A percentile compares a stretch with the other conserved stretches of the same genome.
Conservation (phyloP, 2,329 filamentous ascomycete genomes). For the Ophiocordyceps sinensis region DNA sequence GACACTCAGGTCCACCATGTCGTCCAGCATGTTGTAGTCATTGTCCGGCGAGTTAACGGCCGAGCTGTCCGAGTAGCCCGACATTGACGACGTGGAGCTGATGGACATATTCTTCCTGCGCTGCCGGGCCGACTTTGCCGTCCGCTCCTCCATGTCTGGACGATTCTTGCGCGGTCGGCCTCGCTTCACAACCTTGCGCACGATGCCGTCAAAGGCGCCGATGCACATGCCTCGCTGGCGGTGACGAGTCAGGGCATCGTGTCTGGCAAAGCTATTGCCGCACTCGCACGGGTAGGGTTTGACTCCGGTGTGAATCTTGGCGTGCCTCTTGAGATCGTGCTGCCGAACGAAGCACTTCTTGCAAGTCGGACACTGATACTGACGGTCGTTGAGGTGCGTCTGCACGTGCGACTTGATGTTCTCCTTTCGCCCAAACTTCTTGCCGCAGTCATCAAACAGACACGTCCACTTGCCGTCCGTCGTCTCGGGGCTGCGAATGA, state of each 20-base stretch:
- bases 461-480: slow-evolving; percentile 69
- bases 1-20: slow-evolving; percentile 30
- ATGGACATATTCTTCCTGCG: slow-evolving; percentile 39
- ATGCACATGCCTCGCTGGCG: slow-evolving; percentile 94
- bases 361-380: slow-evolving; percentile 88
- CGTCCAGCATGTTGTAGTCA: slow-evolving; percentile 27
- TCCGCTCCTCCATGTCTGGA: slow-evolving; percentile 39
- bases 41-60: slow-evolving; percentile 36
- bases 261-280: slow-evolving; percentile 85
- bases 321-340: slow-evolving; percentile 92
- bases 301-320: slow-evolving; percentile 92
- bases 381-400: slow-evolving; percentile 90
- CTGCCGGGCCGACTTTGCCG: slow-evolving; percentile 40
- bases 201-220: slow-evolving; percentile 74
- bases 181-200: slow-evolving; percentile 45
- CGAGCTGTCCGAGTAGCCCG: slow-evolving; percentile 42
- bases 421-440: slow-evolving; percentile 91
- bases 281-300: slow-evolving; percentile 94
- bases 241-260: slow-evolving; percentile 89
- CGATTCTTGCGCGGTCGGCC: slow-evolving; percentile 48
- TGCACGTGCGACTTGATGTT: slow-evolving; percentile 98
- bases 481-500: slow-evolving; percentile 58
- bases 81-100: slow-evolving; percentile 37
- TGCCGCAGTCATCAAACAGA: slow-evolving; percentile 64
- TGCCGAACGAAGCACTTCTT: slow-evolving; percentile 93